Percentiles rank a stretch among this genome's conserved stretches.
Conservation (phyloP, 139 green algal genomes). For the Chlorella vulgaris region DNA sequence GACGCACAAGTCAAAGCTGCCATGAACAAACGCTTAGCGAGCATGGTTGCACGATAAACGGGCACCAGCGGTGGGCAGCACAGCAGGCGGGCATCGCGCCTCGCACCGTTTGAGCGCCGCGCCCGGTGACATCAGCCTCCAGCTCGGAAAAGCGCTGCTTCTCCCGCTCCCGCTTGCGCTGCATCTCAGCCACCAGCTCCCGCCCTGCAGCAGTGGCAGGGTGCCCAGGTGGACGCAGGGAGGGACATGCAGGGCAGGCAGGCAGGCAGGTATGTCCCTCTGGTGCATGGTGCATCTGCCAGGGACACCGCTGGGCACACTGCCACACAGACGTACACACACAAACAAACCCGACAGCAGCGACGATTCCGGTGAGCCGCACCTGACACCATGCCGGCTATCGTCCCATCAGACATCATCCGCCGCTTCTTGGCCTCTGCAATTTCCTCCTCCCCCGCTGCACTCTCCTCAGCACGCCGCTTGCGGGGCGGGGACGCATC, state of each 20-base stretch:
- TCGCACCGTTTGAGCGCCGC: constrained; percentile 59
- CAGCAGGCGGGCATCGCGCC: background rate
- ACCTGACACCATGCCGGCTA: constrained; percentile 68
- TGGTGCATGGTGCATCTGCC: too few species aligned
- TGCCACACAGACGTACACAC: too few species aligned
- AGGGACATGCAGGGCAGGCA: constrained; percentile 1
- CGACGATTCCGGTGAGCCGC: background rate
- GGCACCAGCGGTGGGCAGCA: background rate
- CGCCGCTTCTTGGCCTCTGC: constrained; percentile 25
- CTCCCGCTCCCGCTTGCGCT: constrained; percentile 44
- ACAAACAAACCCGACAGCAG: background rate
- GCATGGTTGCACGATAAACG: too few species aligned
- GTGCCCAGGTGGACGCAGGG: background rate
- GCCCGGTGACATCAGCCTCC: constrained; percentile 44
- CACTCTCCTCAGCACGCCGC: constrained; percentile 13
- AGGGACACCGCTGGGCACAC: too few species aligned
- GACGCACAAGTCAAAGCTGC: background rate
- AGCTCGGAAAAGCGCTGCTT: constrained; percentile 29
- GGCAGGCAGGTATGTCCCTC: too few species aligned
- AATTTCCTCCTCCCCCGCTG: background rate
- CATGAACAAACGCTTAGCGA: too few species aligned
- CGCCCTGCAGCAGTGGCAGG: constrained; percentile 3
- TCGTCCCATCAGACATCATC: constrained; percentile 67
- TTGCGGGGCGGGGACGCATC: constrained; percentile 20
- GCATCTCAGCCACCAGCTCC: constrained; percentile 40